Conservation (phyloP, 2,329 filamentous ascomycete species). For the Diaporthe citri region DNA sequence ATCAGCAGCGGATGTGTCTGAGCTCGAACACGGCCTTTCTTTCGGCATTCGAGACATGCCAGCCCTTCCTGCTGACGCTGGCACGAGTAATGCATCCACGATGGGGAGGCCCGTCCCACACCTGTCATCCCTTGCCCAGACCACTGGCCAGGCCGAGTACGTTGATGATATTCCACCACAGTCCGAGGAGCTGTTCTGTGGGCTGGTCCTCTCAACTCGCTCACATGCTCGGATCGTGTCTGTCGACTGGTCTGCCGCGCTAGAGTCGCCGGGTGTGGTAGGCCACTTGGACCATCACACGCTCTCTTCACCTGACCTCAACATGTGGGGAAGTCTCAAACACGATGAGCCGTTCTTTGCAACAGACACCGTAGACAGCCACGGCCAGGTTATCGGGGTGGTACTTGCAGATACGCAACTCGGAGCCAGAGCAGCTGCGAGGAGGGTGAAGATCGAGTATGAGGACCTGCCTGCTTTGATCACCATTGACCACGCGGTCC, state of each 20-base stretch:
- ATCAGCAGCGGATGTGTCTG: not conserved
- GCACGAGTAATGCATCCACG: constrained; percentile 76
- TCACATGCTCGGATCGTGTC: constrained; percentile 12
- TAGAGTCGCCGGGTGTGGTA: not conserved
- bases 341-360: constrained; percentile 93
- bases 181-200: constrained; percentile 90
- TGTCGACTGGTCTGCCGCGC: constrained; percentile 6
- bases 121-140: constrained; percentile 91
- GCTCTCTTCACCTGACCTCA: constrained; percentile 80
- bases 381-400: constrained; percentile 92
- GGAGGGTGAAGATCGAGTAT: constrained; percentile 89
- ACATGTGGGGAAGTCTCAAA: constrained; percentile 88
- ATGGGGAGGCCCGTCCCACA: constrained; percentile 87
- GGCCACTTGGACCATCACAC: constrained; percentile 83
- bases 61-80: constrained; percentile 44
- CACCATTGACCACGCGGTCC: constrained; percentile 95
- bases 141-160: constrained; percentile 93
- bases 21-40: constrained; percentile 6
- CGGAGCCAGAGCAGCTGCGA: constrained; percentile 81
- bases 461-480: constrained; percentile 90
- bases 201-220: constrained; percentile 54
- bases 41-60: not conserved
- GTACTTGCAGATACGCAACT: constrained; percentile 84
- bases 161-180: constrained; percentile 92
- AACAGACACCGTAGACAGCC: constrained; percentile 87